phyloP scores from a whole-genome alignment of 1,139 yeast species.

The Candida neerlandica region DNA sequence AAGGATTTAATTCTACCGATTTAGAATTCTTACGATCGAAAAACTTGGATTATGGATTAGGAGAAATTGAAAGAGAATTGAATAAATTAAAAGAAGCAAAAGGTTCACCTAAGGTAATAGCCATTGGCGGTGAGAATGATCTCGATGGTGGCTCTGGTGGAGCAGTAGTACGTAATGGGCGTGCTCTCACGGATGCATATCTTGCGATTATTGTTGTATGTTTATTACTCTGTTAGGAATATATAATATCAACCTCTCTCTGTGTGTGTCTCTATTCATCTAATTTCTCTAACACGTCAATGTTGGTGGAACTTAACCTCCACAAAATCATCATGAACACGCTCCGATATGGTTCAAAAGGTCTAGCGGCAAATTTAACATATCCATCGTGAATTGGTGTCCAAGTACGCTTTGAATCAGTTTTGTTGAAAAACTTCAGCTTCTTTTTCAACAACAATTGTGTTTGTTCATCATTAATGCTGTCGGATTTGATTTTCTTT shows the following conservation, averaged over 20 bases:
- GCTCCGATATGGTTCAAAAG: constrained; percentile 68
- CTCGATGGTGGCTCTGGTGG: constrained; percentile 23
- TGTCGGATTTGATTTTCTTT: constrained; percentile 39
- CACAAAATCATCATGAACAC: constrained; percentile 74
- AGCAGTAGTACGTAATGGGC: neutral
- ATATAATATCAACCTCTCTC: neutral
- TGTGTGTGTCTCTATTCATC: constrained; percentile 10
- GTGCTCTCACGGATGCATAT: constrained; percentile 5
- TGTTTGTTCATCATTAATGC: constrained; percentile 30
- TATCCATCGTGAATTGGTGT: constrained; percentile 62
- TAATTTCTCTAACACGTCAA: constrained; percentile 46
- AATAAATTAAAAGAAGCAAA: constrained; percentile 27
- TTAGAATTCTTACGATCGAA: constrained; percentile 27
- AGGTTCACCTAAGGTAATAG: constrained; percentile 22
- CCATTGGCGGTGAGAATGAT: constrained; percentile 38
- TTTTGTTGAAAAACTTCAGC: constrained; percentile 41
- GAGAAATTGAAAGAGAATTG: constrained; percentile 42
- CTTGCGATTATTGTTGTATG: constrained; percentile 10
- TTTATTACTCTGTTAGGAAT: constrained; percentile 6
- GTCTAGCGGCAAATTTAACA: constrained; percentile 55
- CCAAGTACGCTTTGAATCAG: constrained; percentile 54
- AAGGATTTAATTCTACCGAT: constrained; percentile 32
- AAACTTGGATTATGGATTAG: constrained; percentile 38
- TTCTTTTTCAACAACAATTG: constrained; percentile 33
- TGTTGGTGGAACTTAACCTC: constrained; percentile 64